Evolutionary conservation across 2,329 filamentous ascomycete genomes (phyloP), one percentile per base, ranked within the genome.

Genomic region (Fusarium floridanum): DNA sequence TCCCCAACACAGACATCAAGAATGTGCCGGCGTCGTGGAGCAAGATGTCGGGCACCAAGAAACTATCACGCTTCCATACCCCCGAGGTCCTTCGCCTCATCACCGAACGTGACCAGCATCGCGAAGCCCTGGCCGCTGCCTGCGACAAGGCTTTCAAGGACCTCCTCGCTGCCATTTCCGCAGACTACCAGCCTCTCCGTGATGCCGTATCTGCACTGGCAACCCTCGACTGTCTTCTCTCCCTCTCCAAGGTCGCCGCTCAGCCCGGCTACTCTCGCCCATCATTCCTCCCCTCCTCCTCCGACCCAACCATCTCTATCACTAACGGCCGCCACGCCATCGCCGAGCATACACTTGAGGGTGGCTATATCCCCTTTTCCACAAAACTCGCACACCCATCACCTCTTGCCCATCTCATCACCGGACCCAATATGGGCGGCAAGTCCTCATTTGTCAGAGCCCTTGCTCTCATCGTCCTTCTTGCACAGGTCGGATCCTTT

Each of bases 361-460:
- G 94, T 76, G 88, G 91, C 61, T 99, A 98, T 83, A 97, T 99
- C 67, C 96, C 97, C 56, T 99, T 99, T 83, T 91, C 93, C 78
- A 93, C 95, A 12, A 85, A 89, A 3, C 89, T 98, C 56, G 88
- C 90, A n/a, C 89, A 91, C 4, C 88, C 91, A 2, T 81, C 86
- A 1, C 89, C 91, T 0, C 89, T 94, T 7, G 94, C 95, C 3
- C 90, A 98, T 76, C 92, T 98, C 66, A 92, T 99, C 78, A 99
- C 97, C 0, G 97, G 97, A 0, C 97, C 97, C 34, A 99, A 99
- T 85, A 99, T 99, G 97, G 97, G 97, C 78, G 97, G 97, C 66
- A 99, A 99, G 81, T 98, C 95, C n/a, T 97, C 93, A 67, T 99
- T 98, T 82, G 96, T 99, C 24, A 94, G 97, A 63, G 94, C 95